Evolutionary conservation across 768 basidiomycete genomes (phyloP).

Genomic region (Naganishia vishniacii): DNA sequence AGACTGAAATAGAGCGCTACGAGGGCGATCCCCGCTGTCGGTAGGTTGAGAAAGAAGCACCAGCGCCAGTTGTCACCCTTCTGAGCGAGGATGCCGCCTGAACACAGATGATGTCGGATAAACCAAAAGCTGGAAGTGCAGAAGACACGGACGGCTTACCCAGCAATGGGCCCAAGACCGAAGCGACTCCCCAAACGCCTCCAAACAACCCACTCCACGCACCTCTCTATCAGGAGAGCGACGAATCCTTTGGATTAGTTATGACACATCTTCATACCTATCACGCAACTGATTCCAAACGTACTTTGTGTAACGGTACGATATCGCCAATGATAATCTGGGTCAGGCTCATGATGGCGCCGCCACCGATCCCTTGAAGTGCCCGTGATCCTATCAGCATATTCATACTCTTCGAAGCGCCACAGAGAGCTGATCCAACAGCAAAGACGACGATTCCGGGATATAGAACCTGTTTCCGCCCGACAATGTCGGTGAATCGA

Average conservation of each 20-base stretch:
- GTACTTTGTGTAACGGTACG: constrained; percentile 69
- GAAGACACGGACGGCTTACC: constrained; percentile 61
- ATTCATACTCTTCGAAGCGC: constrained; percentile 31
- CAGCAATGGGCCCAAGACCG: constrained; percentile 69
- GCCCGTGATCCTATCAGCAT: constrained; percentile 37
- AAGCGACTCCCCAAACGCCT: constrained; percentile 73
- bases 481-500: constrained; percentile 44
- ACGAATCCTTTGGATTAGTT: too few relatives aligned
- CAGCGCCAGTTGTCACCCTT: constrained; percentile 27
- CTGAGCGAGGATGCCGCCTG: constrained; percentile 16
- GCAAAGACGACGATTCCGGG: constrained; percentile 34
- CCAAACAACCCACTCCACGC: constrained; percentile 61
- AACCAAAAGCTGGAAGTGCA: too few relatives aligned
- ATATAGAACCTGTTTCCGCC: constrained; percentile 40
- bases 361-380: constrained; percentile 42
- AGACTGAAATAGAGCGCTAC: constrained; percentile 47
- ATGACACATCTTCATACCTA: too few relatives aligned
- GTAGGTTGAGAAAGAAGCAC: constrained; percentile 48
- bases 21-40: constrained; percentile 44
- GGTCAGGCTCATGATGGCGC: constrained; percentile 38
- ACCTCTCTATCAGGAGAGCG: too few relatives aligned
- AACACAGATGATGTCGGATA: constrained; percentile 22
- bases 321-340: constrained; percentile 56
- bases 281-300: too few relatives aligned
- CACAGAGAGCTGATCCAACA: constrained; percentile 39